Percentiles rank a stretch among this genome's conserved stretches.
These are phyloP conservation scores for Diplodia intermedia DNA, from an alignment of 2,329 filamentous ascomycete genomes.

Conservation along the genomic window DNA sequence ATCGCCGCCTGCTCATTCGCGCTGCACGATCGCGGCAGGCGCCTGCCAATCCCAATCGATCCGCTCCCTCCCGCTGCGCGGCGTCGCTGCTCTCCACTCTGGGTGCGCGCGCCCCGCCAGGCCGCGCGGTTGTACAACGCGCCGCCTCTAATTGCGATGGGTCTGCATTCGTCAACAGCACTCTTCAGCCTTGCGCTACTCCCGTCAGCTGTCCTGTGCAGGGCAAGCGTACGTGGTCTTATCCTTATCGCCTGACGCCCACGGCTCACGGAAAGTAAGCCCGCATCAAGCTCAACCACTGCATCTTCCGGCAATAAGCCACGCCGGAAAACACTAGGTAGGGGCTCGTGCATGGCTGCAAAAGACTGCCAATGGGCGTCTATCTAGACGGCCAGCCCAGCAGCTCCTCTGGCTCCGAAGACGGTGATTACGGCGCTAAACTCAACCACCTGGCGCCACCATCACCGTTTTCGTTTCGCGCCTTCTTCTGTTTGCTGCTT, in stretches of 20 bases:
- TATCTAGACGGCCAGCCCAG: background rate
- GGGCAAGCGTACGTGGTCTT: slow-evolving; percentile 23
- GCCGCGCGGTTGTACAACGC: slow-evolving; percentile 16
- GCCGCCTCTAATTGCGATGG: slow-evolving; percentile 16
- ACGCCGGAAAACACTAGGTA: background rate
- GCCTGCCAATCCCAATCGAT: background rate
- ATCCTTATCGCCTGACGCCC: slow-evolving; percentile 26
- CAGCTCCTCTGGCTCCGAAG: background rate
- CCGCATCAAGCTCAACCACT: slow-evolving; percentile 9
- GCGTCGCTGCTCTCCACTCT: slow-evolving; percentile 4
- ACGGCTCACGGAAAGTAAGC: too few species aligned
- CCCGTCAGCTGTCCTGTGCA: slow-evolving; percentile 9
- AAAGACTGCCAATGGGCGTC: too few species aligned
- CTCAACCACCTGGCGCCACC: background rate
- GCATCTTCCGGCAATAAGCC: slow-evolving; percentile 4
- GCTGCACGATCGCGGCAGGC: background rate
- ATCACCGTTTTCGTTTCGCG: background rate
- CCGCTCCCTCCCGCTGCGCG: background rate
- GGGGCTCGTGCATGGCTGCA: background rate
- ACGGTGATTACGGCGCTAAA: background rate
- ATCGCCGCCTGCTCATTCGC: background rate
- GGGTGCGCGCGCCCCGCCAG: slow-evolving; percentile 1
- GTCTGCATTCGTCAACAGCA: slow-evolving; percentile 19
- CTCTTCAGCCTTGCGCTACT: slow-evolving; percentile 7
- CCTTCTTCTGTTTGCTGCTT: background rate